Percentiles rank a stretch among this genome's conserved stretches.
These are phyloP conservation scores for Benincasa hispida DNA, from an alignment of 306 rosid species.

Conservation along the genomic window DNA sequence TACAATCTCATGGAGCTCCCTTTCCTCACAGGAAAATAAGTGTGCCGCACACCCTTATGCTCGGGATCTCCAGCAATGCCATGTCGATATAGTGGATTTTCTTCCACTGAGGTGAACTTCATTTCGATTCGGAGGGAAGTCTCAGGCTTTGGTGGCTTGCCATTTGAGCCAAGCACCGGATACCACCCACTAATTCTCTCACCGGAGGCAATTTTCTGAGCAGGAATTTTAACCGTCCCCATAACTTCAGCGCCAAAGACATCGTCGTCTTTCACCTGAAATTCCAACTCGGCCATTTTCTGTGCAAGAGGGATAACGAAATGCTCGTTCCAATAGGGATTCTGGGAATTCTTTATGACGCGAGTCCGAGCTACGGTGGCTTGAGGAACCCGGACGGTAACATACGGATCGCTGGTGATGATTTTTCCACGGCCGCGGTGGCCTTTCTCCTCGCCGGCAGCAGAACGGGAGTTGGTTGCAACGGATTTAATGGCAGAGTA, in stretches of 20 bases:
- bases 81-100: constrained; percentile 26
- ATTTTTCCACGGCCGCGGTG: constrained; percentile 20
- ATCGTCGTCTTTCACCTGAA: constrained; percentile 71
- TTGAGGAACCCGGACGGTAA: constrained; percentile 60
- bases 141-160: constrained; percentile 35
- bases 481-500: constrained; percentile 11
- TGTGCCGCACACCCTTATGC: constrained; percentile 46
- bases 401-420: constrained; percentile 69
- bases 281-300: constrained; percentile 40
- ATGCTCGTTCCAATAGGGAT: constrained; percentile 52
- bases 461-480: background rate
- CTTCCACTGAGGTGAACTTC: constrained; percentile 37
- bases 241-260: constrained; percentile 51
- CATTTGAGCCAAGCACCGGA: constrained; percentile 17
- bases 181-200: constrained; percentile 36
- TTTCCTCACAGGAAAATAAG: constrained; percentile 77
- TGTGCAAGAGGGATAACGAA: constrained; percentile 75
- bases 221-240: constrained; percentile 50
- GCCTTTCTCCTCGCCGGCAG: background rate
- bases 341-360: constrained; percentile 51
- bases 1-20: constrained; percentile 57
- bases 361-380: constrained; percentile 86
- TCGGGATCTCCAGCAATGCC: constrained; percentile 76
- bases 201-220: constrained; percentile 31
- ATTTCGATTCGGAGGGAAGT: constrained; percentile 40